These are phyloP conservation scores for Cokeromyces recurvatus DNA, from an alignment of 371 early-diverging fungal genomes.

Conservation along the genomic window DNA sequence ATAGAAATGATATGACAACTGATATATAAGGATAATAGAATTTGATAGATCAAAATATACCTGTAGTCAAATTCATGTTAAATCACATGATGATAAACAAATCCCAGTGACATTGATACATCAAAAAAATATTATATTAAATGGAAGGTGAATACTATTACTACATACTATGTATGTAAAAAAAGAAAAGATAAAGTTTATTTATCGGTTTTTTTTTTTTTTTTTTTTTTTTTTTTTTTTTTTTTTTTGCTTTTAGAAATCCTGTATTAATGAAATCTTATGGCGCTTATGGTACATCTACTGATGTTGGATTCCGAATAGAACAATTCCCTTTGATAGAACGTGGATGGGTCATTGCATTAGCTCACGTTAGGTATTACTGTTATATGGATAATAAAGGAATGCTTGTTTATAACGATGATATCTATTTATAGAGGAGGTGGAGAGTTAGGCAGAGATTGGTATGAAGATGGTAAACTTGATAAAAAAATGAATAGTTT, in stretches of 20 bases:
- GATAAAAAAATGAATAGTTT: conserved; percentile 69
- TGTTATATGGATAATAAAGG: too few species aligned
- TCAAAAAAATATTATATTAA: conserved; percentile 38
- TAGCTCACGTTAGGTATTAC: conserved; percentile 80
- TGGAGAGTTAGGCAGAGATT: conserved; percentile 69
- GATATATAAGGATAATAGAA: conserved; percentile 12
- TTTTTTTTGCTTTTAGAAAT: conserved; percentile 29
- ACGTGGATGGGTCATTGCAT: conserved; percentile 78
- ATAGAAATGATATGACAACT: too few species aligned
- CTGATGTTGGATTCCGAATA: conserved; percentile 79
- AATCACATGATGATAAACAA: conserved; percentile 38
- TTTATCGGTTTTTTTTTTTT: too few species aligned
- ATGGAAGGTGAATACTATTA: conserved; percentile 47
- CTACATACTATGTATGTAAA: too few species aligned
- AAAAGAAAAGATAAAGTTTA: too few species aligned
- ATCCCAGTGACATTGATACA: conserved; percentile 74
- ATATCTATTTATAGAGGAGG: conserved; percentile 59
- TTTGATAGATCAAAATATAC: conserved; percentile 46
- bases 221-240: neutral
- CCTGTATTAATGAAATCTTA: conserved; percentile 76
- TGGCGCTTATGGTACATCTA: conserved; percentile 81
- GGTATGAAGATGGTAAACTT: conserved; percentile 74
- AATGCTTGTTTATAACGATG: too few species aligned
- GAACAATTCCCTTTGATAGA: conserved; percentile 73
- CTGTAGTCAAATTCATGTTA: conserved; percentile 50